Conservation (phyloP, 2,329 filamentous ascomycete species). For the Dryadomyces sulphureus region DNA sequence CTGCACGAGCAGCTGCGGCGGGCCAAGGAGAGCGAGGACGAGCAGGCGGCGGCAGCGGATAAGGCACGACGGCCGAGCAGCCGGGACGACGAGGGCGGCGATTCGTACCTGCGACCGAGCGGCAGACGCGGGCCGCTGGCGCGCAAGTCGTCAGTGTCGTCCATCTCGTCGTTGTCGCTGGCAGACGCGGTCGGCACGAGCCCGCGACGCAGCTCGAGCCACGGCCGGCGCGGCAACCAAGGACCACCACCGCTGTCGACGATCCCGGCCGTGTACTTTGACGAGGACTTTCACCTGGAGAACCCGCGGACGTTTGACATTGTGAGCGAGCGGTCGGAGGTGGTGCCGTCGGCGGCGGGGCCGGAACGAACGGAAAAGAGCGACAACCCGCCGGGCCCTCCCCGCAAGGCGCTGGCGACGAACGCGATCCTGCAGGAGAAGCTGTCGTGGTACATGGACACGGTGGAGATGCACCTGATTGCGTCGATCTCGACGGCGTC, state of each 20-base stretch:
- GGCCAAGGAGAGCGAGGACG: slow-evolving; percentile 63
- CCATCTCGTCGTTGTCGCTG: slow-evolving; percentile 17
- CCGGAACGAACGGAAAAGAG: slow-evolving; percentile 32
- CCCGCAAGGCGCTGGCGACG: slow-evolving; percentile 78
- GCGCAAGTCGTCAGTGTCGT: slow-evolving; percentile 30
- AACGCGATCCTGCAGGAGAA: slow-evolving; percentile 98
- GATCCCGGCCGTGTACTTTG: slow-evolving; percentile 86
- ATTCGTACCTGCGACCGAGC: slow-evolving; percentile 32
- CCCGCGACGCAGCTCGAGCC: slow-evolving; percentile 29
- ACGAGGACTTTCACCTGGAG: slow-evolving; percentile 86
- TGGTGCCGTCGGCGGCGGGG: slow-evolving; percentile 56
- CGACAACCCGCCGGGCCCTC: too few species aligned
- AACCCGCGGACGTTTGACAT: slow-evolving; percentile 94
- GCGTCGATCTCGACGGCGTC: slow-evolving; percentile 92
- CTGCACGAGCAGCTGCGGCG: slow-evolving; percentile 82
- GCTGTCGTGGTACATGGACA: slow-evolving; percentile 99
- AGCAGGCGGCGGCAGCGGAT: slow-evolving; percentile 32
- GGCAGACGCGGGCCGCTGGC: slow-evolving; percentile 22
- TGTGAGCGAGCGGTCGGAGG: slow-evolving; percentile 88
- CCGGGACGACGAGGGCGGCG: slow-evolving; percentile 28
- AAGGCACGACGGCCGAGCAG: slow-evolving; percentile 25
- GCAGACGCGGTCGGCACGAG: slow-evolving; percentile 27
- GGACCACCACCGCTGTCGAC: slow-evolving; percentile 78
- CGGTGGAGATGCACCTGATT: slow-evolving; percentile 92
- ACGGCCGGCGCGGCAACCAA: slow-evolving; percentile 45